Conservation (phyloP, 1,284 basidiomycete species). For the Boletus smithii region DNA sequence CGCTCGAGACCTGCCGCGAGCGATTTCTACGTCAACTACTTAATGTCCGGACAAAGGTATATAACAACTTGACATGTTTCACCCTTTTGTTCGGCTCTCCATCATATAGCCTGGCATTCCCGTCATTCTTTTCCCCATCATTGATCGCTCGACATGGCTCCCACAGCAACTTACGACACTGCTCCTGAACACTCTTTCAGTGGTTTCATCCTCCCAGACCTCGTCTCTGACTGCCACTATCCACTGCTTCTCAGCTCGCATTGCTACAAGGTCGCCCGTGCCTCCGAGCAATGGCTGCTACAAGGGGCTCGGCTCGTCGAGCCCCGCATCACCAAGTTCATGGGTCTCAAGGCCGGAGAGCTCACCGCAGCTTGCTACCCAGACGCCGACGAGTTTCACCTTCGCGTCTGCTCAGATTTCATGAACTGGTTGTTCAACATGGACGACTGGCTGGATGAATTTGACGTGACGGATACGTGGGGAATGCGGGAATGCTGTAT, state of each 20-base stretch:
- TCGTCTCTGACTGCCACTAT: conserved; percentile 59
- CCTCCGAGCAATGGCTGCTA: conserved; percentile 60
- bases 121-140: neutral
- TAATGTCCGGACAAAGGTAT: conserved; percentile 20
- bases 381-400: conserved; percentile 46
- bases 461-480: conserved; percentile 34
- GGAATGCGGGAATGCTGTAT: conserved; percentile 46
- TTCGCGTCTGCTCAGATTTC: conserved; percentile 61
- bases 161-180: conserved; percentile 24
- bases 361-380: conserved; percentile 66
- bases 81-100: conserved; percentile 13
- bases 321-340: conserved; percentile 49
- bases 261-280: conserved; percentile 51
- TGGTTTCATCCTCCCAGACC: conserved; percentile 63
- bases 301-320: conserved; percentile 48
- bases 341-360: conserved; percentile 61
- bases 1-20: conserved; percentile 1
- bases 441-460: conserved; percentile 57
- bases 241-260: conserved; percentile 49
- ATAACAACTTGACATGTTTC: conserved; percentile 26
- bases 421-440: conserved; percentile 57
- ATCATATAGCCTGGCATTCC: conserved; percentile 16
- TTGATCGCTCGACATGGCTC: conserved; percentile 22
- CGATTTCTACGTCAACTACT: neutral
- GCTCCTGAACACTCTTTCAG: conserved; percentile 6